phyloP scores from a whole-genome alignment of 106 monocot genomes.

The Allium sativum region DNA sequence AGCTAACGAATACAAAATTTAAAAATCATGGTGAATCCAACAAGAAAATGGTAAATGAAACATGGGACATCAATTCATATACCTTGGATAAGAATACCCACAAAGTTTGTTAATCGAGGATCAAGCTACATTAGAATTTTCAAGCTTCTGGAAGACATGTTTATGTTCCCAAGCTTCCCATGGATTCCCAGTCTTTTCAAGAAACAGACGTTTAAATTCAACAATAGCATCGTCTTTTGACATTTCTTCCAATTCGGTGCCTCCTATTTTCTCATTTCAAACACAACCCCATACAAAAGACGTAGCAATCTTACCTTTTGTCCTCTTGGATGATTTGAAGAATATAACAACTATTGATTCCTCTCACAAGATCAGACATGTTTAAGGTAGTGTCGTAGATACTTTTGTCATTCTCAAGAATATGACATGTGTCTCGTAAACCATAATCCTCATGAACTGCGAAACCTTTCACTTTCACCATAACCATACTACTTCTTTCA shows the following conservation, averaged over 20 bases:
- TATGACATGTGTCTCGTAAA: constrained; percentile 78
- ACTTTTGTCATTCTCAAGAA: constrained; percentile 87
- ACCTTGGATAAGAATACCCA: constrained; percentile 95
- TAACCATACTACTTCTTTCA: constrained; percentile 51
- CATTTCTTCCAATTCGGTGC: constrained; percentile 70
- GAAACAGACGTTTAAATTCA: constrained; percentile 86
- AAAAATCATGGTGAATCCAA: too few relatives aligned
- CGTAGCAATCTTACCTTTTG: constrained; percentile 72
- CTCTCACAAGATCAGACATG: constrained; percentile 94
- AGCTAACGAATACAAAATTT: too few relatives aligned
- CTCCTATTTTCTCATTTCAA: constrained; percentile 93
- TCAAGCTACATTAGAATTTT: too few relatives aligned
- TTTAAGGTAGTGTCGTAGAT: constrained; percentile 94
- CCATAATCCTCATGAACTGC: constrained; percentile 94
- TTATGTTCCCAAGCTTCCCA: constrained; percentile 94
- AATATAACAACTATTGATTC: constrained; percentile 94
- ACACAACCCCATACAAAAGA: constrained; percentile 98
- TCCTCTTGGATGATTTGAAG: constrained; percentile 97
- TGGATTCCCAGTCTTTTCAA: constrained; percentile 92
- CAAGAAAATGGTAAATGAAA: too few relatives aligned
- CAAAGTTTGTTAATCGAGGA: constrained; percentile 92
- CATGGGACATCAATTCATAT: constrained; percentile 41
- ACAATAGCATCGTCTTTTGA: constrained; percentile 57
- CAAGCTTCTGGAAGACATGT: constrained; percentile 66
- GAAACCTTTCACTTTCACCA: constrained; percentile 95